Evolutionary conservation across 305 asterid species (phyloP).

Genomic region (Ajuga reptans): DNA sequence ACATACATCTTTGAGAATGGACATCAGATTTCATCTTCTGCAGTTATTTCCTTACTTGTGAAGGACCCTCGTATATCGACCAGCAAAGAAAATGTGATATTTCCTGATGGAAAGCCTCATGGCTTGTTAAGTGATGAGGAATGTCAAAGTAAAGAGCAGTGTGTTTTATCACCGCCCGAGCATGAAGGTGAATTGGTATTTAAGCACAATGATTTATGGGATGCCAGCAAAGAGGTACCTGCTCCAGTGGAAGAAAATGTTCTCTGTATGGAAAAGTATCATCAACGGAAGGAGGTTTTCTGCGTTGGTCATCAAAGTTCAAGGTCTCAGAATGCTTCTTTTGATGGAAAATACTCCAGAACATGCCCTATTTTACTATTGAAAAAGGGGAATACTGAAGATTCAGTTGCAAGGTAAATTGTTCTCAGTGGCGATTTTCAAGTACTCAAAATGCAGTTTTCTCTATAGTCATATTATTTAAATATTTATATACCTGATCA

Average conservation of each 20-base stretch:
- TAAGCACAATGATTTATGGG: constrained; percentile 53
- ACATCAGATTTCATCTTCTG: constrained; percentile 36
- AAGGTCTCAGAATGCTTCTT: constrained; percentile 31
- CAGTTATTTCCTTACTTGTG: constrained; percentile 48
- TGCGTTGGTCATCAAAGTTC: constrained; percentile 35
- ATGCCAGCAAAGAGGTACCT: constrained; percentile 37
- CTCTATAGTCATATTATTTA: neutral
- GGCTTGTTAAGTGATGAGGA: constrained; percentile 25
- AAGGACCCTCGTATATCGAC: constrained; percentile 56
- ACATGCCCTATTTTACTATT: constrained; percentile 63
- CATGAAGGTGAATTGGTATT: constrained; percentile 28
- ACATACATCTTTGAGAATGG: constrained; percentile 31
- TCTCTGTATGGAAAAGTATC: constrained; percentile 55
- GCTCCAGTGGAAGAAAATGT: constrained; percentile 68
- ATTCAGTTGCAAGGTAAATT: constrained; percentile 46
- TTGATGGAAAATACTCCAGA: constrained; percentile 30
- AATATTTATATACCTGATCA: neutral
- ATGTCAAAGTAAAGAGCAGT: constrained; percentile 23
- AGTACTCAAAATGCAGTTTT: neutral
- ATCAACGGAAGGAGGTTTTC: constrained; percentile 38
- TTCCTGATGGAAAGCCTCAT: constrained; percentile 29
- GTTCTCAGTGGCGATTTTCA: neutral
- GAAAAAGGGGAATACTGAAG: constrained; percentile 37
- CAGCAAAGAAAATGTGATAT: constrained; percentile 23
- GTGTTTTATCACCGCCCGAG: constrained; percentile 22